Evolutionary conservation across 2,329 filamentous ascomycete species (phyloP).

Genomic region (Botrytis elliptica): DNA sequence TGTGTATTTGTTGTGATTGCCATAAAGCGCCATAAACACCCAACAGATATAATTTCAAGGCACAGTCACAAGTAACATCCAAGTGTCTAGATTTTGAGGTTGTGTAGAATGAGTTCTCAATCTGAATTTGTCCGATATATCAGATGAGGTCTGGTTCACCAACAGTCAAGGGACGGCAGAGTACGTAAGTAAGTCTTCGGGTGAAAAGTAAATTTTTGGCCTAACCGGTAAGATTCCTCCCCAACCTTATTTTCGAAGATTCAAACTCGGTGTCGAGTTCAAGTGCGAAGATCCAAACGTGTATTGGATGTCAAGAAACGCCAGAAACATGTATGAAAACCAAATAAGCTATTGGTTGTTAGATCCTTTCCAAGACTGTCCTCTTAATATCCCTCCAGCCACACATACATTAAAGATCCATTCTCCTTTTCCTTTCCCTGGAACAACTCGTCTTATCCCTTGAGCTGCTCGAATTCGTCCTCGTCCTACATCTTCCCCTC

Average conservation of each 20-base stretch:
- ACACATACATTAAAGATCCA: slow-evolving; percentile 2
- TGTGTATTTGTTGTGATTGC: neutral
- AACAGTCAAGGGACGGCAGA: neutral
- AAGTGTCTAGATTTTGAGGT: neutral
- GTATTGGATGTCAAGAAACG: neutral
- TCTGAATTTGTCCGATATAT: neutral
- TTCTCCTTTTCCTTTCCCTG: slow-evolving; percentile 4
- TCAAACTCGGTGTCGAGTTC: neutral
- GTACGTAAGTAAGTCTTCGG: neutral
- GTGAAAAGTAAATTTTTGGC: neutral
- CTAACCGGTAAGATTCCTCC: neutral
- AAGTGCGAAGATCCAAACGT: neutral
- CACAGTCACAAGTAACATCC: neutral
- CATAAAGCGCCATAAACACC: neutral
- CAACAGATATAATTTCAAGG: neutral
- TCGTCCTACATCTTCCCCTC: slow-evolving; percentile 14
- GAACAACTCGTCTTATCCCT: slow-evolving; percentile 5
- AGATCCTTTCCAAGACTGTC: neutral
- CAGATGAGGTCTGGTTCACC: neutral
- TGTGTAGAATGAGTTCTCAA: neutral
- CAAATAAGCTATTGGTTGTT: neutral
- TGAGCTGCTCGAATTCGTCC: slow-evolving; percentile 12
- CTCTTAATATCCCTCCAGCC: neutral
- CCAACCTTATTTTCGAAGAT: neutral
- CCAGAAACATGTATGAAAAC: neutral